A percentile compares a stretch with the other conserved stretches of the same genome.
Evolutionary conservation across 768 basidiomycete species (phyloP).

Genomic region (Hericium rajendrae): DNA sequence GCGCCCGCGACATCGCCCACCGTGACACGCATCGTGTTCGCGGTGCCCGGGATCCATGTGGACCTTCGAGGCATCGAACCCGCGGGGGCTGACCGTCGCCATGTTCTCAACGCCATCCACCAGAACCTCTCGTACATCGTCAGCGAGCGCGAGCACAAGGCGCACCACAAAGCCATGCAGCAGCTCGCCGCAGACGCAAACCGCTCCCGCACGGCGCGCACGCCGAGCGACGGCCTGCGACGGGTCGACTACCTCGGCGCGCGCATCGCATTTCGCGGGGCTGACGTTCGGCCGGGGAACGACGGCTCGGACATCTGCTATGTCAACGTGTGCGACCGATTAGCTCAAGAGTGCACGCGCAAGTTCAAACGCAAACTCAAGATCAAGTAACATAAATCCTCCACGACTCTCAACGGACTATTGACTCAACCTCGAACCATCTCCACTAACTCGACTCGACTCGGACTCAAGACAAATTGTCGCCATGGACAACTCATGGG

Average conservation of each 20-base stretch:
- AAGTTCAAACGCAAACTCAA: too few species aligned
- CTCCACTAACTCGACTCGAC: too few species aligned
- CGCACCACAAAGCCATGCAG: not conserved
- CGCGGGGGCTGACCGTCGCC: conserved; percentile 7
- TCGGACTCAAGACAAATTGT: too few species aligned
- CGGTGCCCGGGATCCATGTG: conserved; percentile 6
- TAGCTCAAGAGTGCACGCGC: too few species aligned
- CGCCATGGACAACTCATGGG: too few species aligned
- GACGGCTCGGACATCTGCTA: too few species aligned
- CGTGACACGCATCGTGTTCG: conserved; percentile 2
- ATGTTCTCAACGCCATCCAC: conserved; percentile 6
- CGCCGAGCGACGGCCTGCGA: not conserved
- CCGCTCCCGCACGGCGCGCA: not conserved
- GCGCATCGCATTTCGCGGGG: not conserved
- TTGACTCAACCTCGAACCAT: too few species aligned
- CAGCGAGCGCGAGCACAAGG: not conserved
- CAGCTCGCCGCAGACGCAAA: not conserved
- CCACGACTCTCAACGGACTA: too few species aligned
- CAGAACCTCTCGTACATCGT: conserved; percentile 1
- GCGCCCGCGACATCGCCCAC: not conserved
- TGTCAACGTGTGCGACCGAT: too few species aligned
- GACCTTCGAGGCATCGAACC: conserved; percentile 5
- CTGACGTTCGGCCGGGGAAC: not conserved
- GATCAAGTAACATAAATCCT: too few species aligned
- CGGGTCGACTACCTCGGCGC: not conserved